Conservation (phyloP, 2,329 filamentous ascomycete species). For the Aspergillus ustus region DNA sequence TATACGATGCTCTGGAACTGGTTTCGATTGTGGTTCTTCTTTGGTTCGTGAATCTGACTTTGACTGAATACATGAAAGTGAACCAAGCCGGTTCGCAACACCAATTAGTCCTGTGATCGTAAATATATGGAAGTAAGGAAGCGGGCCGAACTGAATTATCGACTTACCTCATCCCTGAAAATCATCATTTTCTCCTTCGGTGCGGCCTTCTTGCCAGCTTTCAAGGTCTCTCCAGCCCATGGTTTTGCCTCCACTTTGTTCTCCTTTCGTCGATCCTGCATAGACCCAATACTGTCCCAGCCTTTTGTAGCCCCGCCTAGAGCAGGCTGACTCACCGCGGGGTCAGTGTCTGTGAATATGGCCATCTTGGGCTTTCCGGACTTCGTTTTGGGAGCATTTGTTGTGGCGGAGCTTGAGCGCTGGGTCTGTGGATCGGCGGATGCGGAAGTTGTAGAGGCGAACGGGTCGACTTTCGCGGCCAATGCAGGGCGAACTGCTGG, state of each 20-base stretch:
- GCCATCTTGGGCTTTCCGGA: slow-evolving; percentile 79
- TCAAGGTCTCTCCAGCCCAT: slow-evolving; percentile 90
- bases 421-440: slow-evolving; percentile 69
- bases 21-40: slow-evolving; percentile 51
- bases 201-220: slow-evolving; percentile 81
- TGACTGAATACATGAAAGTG: slow-evolving; percentile 59
- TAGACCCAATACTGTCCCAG: slow-evolving; percentile 89
- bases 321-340: slow-evolving; percentile 60
- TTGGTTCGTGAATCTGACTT: slow-evolving; percentile 44
- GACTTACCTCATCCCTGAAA: slow-evolving; percentile 94
- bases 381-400: slow-evolving; percentile 60
- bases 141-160: slow-evolving; percentile 38
- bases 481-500: slow-evolving; percentile 82
- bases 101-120: slow-evolving; percentile 95
- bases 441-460: slow-evolving; percentile 60
- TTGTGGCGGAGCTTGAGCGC: slow-evolving; percentile 53
- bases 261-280: slow-evolving; percentile 91
- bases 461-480: slow-evolving; percentile 84
- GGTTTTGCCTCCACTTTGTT: slow-evolving; percentile 84
- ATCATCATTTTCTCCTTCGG: slow-evolving; percentile 81
- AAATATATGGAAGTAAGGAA: slow-evolving; percentile 69
- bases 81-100: slow-evolving; percentile 49
- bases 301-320: slow-evolving; percentile 66
- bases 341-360: slow-evolving; percentile 83
- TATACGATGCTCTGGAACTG: slow-evolving; percentile 72